Evolutionary conservation across 2,329 filamentous ascomycete species (phyloP).

Genomic region (Epicoccum sorghinum): DNA sequence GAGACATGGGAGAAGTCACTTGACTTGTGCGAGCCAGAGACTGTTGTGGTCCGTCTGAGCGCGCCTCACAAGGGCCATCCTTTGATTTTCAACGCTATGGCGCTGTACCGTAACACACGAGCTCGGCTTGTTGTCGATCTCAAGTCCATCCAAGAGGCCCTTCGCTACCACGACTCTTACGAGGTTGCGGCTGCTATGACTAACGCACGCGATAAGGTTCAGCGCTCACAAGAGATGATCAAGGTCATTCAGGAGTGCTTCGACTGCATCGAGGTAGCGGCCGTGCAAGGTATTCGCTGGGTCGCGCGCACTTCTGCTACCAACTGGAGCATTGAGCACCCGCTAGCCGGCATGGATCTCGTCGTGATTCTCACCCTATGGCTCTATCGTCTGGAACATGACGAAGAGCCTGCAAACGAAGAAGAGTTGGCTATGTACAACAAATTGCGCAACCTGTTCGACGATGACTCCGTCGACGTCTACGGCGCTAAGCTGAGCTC

Average conservation of each 20-base stretch:
- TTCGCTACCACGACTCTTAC: conserved; percentile 95
- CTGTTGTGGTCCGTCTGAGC: conserved; percentile 84
- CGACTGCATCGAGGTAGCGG: conserved; percentile 95
- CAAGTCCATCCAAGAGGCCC: conserved; percentile 92
- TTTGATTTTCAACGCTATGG: conserved; percentile 97
- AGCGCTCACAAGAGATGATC: conserved; percentile 95
- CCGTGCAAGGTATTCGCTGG: conserved; percentile 93
- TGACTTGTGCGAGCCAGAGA: conserved; percentile 90
- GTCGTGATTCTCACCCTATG: conserved; percentile 98
- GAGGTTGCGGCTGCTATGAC: conserved; percentile 98
- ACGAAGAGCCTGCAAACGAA: conserved; percentile 86
- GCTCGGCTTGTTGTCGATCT: conserved; percentile 92
- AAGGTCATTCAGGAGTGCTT: conserved; percentile 98
- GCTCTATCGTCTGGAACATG: conserved; percentile 99
- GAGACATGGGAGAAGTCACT: conserved; percentile 99
- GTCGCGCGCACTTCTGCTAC: conserved; percentile 96
- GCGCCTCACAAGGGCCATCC: conserved; percentile 96
- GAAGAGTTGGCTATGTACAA: conserved; percentile 90
- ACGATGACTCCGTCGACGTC: conserved; percentile 84
- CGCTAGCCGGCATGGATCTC: conserved; percentile 92
- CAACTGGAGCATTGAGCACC: conserved; percentile 99
- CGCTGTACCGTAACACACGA: conserved; percentile 92
- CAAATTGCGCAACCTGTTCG: conserved; percentile 87
- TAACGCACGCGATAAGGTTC: conserved; percentile 88
- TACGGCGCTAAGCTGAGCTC: conserved; percentile 87